A percentile compares a stretch with the other conserved stretches of the same genome.
Evolutionary conservation across 176 grass and related monocot genomes (phyloP).

Genomic region (Aegilops tauschii): DNA sequence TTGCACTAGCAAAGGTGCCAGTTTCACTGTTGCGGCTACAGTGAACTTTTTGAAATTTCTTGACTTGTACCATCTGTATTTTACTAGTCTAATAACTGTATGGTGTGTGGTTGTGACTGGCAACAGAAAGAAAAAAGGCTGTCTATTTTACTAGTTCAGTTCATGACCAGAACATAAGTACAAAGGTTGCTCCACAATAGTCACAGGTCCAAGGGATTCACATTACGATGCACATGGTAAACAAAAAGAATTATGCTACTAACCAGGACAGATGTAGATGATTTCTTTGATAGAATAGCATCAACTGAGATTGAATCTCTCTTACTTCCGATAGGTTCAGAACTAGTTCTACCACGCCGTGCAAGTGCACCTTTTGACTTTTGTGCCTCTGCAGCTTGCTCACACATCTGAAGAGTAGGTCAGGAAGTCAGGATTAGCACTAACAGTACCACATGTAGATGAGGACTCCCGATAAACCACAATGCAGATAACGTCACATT

Average conservation of each 20-base stretch:
- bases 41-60: neutral
- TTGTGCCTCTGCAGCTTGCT: conserved; percentile 88
- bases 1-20: neutral
- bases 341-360: conserved; percentile 81
- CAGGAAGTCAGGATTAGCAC: conserved; percentile 25
- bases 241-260: conserved; percentile 30
- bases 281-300: conserved; percentile 85
- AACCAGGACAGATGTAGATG: conserved; percentile 65
- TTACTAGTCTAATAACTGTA: neutral
- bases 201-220: conserved; percentile 10
- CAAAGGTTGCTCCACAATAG: neutral
- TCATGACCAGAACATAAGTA: neutral
- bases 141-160: neutral
- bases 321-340: conserved; percentile 60
- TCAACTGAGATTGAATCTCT: conserved; percentile 91
- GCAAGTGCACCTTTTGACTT: conserved; percentile 78
- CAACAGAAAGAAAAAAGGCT: neutral
- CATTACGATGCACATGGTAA: conserved; percentile 3
- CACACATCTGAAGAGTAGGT: conserved; percentile 70
- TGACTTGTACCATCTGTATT: neutral
- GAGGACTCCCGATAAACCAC: neutral
- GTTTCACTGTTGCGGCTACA: neutral
- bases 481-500: conserved; percentile 17
- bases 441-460: conserved; percentile 9
- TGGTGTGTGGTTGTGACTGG: neutral